phyloP scores from a whole-genome alignment of 805 yeast genomes.

The Spathaspora hagerdaliae region DNA sequence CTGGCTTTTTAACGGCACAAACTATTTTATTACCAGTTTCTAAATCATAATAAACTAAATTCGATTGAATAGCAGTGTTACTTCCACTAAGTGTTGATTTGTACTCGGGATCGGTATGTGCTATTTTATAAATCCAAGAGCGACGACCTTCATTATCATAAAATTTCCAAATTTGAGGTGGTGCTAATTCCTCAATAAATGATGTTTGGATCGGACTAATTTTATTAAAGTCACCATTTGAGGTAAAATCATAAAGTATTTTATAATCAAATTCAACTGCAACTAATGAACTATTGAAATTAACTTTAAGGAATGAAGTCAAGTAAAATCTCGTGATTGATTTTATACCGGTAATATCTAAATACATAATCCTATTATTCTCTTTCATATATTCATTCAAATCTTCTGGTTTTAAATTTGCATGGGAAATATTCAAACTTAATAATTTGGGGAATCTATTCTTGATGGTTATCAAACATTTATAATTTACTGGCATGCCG shows the following conservation, averaged over 20 bases:
- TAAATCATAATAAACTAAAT: constrained; percentile 55
- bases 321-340: constrained; percentile 56
- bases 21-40: constrained; percentile 59
- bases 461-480: constrained; percentile 35
- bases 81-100: constrained; percentile 19
- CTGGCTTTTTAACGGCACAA: constrained; percentile 42
- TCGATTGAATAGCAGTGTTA: constrained; percentile 16
- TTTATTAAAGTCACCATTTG: constrained; percentile 28
- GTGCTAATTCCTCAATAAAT: constrained; percentile 19
- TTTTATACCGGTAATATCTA: constrained; percentile 66
- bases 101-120: constrained; percentile 27
- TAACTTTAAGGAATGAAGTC: constrained; percentile 22
- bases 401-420: constrained; percentile 33
- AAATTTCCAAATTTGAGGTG: constrained; percentile 45
- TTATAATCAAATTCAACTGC: constrained; percentile 68
- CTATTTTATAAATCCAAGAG: constrained; percentile 67
- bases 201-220: constrained; percentile 27
- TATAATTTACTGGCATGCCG: constrained; percentile 54
- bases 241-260: constrained; percentile 46
- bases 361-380: constrained; percentile 39
- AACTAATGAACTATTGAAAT: constrained; percentile 31
- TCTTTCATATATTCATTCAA: constrained; percentile 30
- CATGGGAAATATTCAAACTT: constrained; percentile 41
- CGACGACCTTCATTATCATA: constrained; percentile 69
- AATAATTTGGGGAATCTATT: constrained; percentile 36